Conservation (phyloP, 805 yeast genomes). For the Schwanniomyces sp. region DNA sequence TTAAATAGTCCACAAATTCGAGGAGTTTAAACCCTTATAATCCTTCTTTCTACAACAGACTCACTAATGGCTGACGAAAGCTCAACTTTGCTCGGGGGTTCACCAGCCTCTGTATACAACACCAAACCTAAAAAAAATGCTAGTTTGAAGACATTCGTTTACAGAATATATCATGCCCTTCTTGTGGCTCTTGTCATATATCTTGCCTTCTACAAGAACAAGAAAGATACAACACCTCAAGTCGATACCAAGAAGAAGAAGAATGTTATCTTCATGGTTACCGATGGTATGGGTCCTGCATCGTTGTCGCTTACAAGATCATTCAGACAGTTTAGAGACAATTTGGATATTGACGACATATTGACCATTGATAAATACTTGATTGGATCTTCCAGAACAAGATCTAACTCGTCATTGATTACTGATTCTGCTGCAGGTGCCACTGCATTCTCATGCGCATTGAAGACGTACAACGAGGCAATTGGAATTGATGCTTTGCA, state of each 20-base stretch:
- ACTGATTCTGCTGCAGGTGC: slow-evolving; percentile 99
- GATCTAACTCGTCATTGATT: slow-evolving; percentile 71
- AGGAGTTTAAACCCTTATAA: neutral
- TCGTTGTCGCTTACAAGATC: slow-evolving; percentile 78
- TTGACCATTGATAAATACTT: slow-evolving; percentile 66
- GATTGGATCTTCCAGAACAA: slow-evolving; percentile 83
- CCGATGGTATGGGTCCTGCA: slow-evolving; percentile 96
- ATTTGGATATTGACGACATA: slow-evolving; percentile 53
- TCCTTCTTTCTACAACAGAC: neutral
- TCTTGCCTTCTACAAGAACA: neutral
- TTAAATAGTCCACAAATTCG: neutral
- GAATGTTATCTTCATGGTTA: slow-evolving; percentile 82
- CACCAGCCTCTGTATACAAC: slow-evolving; percentile 4
- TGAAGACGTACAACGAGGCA: slow-evolving; percentile 86
- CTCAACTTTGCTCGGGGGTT: slow-evolving; percentile 5
- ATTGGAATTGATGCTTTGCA: slow-evolving; percentile 75
- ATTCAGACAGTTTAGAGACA: slow-evolving; percentile 62
- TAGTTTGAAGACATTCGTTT: neutral
- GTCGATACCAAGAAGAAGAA: slow-evolving; percentile 45
- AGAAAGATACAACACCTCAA: neutral
- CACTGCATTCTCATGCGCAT: slow-evolving; percentile 84
- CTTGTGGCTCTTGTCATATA: slow-evolving; percentile 4
- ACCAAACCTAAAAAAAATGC: slow-evolving; percentile 4
- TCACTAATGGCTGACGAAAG: slow-evolving; percentile 5
- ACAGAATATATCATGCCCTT: slow-evolving; percentile 1